Base-by-base conservation (phyloP, 2,329 filamentous ascomycete species). In the Cercospora sesami region DNA sequence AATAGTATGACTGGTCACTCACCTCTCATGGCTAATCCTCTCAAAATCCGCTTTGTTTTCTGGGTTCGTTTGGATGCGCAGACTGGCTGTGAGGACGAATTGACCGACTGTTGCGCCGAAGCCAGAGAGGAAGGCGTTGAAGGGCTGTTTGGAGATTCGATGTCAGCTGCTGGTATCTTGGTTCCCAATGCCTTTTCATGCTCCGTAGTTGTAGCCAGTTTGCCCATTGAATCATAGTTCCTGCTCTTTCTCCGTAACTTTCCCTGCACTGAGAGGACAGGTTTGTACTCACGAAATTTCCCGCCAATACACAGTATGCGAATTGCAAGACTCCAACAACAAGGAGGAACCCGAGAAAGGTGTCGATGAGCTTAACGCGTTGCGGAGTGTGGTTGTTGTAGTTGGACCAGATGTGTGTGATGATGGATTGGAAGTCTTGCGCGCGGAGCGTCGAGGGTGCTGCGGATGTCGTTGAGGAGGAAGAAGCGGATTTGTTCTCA, bases 61-160 rank as follows among this genome's bases (percentile, higher is more conserved):
- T 74, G 88, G 85, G 78, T 92, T 94, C 60, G 94, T 97, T 82
- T 99, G 95, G 81, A 98, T 96, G 71, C 95, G 89, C 75, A 99
- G 84, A 83, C 77, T 89, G 85, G 93, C 92, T 61, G 95, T 97
- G 74, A 99, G 88, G 71, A 99, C 95, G 80, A 99, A 99, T 80
- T 99, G 95, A 70, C 95, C 95, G 71, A 99, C 94, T 1, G 94
- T 95, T 16, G 94, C 93, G 69, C 89, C 90, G 84, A 99, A 99
- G 59, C 95, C 96, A 33, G 94, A 92, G 33, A 99, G 88, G 84
- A 99, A 99, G 72, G 96, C 95, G 80, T 99, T 99, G 86, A 99
- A 99, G 9, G 95, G 95, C 94, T 98, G 60, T 31, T 31, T 31
- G 5, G 8, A 14, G 28, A 63, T 64, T 9, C 4, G 21, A 33